These are phyloP conservation scores for Ophiognomonia clavigignenti-juglandacearum DNA, from an alignment of 2,329 filamentous ascomycete genomes.

Conservation along the genomic window DNA sequence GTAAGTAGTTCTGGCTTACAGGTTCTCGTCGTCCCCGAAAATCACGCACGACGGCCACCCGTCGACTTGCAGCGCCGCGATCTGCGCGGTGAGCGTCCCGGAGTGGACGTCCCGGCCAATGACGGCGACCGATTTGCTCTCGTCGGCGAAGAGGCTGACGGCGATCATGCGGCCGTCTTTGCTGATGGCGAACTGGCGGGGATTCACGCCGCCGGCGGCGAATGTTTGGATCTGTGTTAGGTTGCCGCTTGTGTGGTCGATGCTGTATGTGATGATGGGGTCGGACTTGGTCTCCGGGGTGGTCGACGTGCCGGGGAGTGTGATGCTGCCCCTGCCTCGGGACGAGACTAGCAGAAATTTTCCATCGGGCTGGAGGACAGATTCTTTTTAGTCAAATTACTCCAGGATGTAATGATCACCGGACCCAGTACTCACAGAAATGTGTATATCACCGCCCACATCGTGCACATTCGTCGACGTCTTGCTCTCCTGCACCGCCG, in stretches of 20 bases:
- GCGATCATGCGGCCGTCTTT: conserved; percentile 58
- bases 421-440: conserved; percentile 44
- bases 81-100: conserved; percentile 49
- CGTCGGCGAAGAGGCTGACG: conserved; percentile 58
- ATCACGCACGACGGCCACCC: conserved; percentile 43
- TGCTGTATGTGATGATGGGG: conserved; percentile 57
- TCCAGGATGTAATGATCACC: background rate
- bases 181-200: conserved; percentile 66
- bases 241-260: conserved; percentile 48
- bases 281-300: conserved; percentile 49
- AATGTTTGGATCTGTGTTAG: conserved; percentile 52
- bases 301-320: conserved; percentile 36
- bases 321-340: conserved; percentile 55
- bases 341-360: conserved; percentile 64
- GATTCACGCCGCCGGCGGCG: conserved; percentile 60
- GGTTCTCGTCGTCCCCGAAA: conserved; percentile 25
- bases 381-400: background rate
- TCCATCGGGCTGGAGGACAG: conserved; percentile 45
- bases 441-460: conserved; percentile 49
- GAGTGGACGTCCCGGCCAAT: conserved; percentile 54
- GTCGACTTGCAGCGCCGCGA: conserved; percentile 36
- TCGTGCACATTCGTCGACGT: conserved; percentile 24
- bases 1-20: background rate
- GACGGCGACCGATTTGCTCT: conserved; percentile 48
- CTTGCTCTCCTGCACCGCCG: conserved; percentile 40